A percentile compares a stretch with the other conserved stretches of the same genome.
phyloP scores from a whole-genome alignment of 116 monocot genomes.

The Posidonia oceanica region DNA sequence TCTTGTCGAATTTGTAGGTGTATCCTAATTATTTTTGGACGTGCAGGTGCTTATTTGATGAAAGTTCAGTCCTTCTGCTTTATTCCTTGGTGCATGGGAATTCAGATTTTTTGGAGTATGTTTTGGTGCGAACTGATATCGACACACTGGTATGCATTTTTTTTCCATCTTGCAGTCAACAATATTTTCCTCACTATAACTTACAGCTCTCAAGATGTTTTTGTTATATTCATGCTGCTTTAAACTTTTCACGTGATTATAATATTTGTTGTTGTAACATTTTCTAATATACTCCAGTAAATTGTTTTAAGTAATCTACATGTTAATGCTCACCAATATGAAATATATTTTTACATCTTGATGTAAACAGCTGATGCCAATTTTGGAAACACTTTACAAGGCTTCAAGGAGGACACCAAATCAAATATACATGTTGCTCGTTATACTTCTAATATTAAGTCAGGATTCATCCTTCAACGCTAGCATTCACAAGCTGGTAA shows the following conservation, averaged over 20 bases:
- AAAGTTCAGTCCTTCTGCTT: slow-evolving; percentile 67
- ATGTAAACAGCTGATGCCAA: slow-evolving; percentile 76
- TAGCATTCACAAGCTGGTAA: slow-evolving; percentile 94
- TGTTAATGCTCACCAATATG: not conserved
- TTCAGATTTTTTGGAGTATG: slow-evolving; percentile 87
- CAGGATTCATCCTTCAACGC: slow-evolving; percentile 99
- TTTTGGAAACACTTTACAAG: slow-evolving; percentile 94
- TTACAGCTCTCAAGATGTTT: not conserved
- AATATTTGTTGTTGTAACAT: not conserved
- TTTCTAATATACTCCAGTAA: not conserved
- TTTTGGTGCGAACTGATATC: slow-evolving; percentile 96
- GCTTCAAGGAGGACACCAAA: slow-evolving; percentile 80
- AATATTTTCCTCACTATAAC: too few relatives aligned
- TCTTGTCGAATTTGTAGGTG: not conserved
- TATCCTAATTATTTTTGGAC: not conserved
- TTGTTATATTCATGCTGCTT: not conserved
- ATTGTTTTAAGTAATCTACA: not conserved
- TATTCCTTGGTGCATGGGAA: slow-evolving; percentile 95
- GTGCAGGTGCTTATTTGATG: slow-evolving; percentile 73
- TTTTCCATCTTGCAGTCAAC: not conserved
- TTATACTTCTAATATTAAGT: slow-evolving; percentile 93
- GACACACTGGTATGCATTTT: slow-evolving; percentile 76
- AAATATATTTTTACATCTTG: not conserved
- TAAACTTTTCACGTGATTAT: not conserved
- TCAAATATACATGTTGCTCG: slow-evolving; percentile 95